Evolutionary conservation across 202 grass and related monocot genomes (phyloP), one percentile per base, ranked within the genome.

Genomic region (Schoenoplectus triqueter): DNA sequence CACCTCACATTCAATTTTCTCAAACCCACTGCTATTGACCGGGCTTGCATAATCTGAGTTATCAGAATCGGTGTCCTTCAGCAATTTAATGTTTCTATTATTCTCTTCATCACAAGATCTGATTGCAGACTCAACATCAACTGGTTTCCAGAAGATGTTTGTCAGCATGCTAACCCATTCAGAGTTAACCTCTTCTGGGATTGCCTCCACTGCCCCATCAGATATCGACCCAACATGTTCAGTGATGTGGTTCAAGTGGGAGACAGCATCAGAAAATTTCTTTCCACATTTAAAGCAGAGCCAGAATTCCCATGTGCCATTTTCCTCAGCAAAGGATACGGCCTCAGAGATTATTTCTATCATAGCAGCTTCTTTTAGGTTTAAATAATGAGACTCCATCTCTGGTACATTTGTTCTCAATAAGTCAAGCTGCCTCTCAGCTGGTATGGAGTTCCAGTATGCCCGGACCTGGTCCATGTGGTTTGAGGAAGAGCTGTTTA

Each of bases 281-380:
- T 94, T 52, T 5, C 80, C 74, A 48, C 96, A 99, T 41, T 76
- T 78, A 67, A 80, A 78, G 84, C 96, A 99, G 49, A 68, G 18
- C 91, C 90, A 92, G 69, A 94, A 96, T 69, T 94, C 85, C 96
- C 93, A 96, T 1, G 88, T 86, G 64, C 86, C 80, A 65, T 47
- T 88, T 15, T 64, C 64, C 54, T 64, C 49, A 39, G 74, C 64
- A 70, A 99, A 94, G 4, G 61, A 56, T 48, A 96, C 44, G 13
- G 82, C 87, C 61, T 96, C 91, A 40, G 88, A 78, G 51, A 99
- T 80, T 73, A 91, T 60, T 3, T 73, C 86, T 20, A 86, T 15
- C 45, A 84, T 86, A 6, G 42, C 39, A 49, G 7, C 14, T n/a
- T 85, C 83, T 56, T 85, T 85, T 42, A 42, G 61, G 54, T 85